Base-by-base conservation (phyloP, 208 protist species). In the Leishmania guyanensis region DNA sequence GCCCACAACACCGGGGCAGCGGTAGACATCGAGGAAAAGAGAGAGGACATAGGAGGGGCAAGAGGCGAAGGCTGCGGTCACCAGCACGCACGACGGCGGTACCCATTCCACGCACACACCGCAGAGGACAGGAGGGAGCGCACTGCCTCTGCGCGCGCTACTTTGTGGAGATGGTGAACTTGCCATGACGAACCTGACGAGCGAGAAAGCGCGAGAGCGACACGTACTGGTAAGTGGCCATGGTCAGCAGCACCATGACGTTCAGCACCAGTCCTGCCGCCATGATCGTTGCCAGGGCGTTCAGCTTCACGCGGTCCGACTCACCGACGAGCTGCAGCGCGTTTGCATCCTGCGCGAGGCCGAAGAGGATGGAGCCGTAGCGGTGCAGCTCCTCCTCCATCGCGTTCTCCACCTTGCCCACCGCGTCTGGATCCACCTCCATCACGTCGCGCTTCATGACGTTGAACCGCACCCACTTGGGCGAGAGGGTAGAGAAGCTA, bases 391-490 rank as follows among this genome's bases (percentile, higher is more conserved):
- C 70, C 76, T 86, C 79, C 80, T 92, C 91, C 79, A 94, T 88
- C 71, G 81, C 84, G 60, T 75, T 82, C 77, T 94, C 87, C 68
- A 90, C 82, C 65, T 82, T 86, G 78, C 82, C 83, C 64, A 88
- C 60, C 68, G 84, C 84, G 60, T 87, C 73, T 20, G 89, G 87
- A 83, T 92, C 88, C 12, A 89, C 66, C 78, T 91, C 87, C 51
- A 89, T 77, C 60, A 87, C 83, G 64, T 92, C 88, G 71, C 83
- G 87, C 83, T 92, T 92, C 70, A 91, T 69, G 48, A 94, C 79
- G 58, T 81, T 83, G 82, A 93, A 93, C 75, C 75, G 54, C 33
- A 93, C 79, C 91, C 91, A 94, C 88, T 93, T 94, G 8, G 91
- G 91, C n/a, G 89, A 91, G 64, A 88, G 0, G 5, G 79, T 80